phyloP scores from a whole-genome alignment of 2,329 filamentous ascomycete genomes.

The Coniella vitis region DNA sequence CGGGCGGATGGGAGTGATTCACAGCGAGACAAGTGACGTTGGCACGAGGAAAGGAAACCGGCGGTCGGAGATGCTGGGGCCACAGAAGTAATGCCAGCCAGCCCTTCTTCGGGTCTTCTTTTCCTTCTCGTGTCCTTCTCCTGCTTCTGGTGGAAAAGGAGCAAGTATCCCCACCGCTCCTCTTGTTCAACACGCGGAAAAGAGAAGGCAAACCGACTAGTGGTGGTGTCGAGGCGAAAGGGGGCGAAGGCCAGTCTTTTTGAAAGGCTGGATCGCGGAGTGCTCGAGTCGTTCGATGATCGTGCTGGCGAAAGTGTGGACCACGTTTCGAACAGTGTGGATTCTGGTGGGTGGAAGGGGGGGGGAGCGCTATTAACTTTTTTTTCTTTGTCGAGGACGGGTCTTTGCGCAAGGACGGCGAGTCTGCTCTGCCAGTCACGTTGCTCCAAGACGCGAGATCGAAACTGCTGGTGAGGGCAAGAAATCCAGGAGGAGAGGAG shows the following conservation, averaged over 20 bases:
- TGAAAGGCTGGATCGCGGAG: neutral
- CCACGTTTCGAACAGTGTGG: no score
- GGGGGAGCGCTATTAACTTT: no score
- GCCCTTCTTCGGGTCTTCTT: neutral
- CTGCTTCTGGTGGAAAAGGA: no score
- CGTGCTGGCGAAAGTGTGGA: neutral
- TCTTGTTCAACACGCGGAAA: neutral
- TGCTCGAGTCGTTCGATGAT: no score
- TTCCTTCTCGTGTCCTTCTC: neutral
- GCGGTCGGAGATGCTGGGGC: no score
- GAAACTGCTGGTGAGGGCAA: neutral
- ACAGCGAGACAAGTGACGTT: neutral
- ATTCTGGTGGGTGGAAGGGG: no score
- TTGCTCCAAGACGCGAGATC: neutral
- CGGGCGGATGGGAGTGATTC: neutral
- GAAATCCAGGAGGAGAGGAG: neutral
- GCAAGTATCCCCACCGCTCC: no score
- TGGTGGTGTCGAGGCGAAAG: neutral
- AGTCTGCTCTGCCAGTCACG: no score
- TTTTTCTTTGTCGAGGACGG: no score
- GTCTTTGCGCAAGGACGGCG: no score
- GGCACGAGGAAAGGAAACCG: neutral
- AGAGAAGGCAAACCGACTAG: neutral
- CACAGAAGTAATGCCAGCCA: neutral
- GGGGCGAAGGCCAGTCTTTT: no score